Conservation (phyloP, 805 yeast genomes). For the Hanseniaspora occidentalis region DNA sequence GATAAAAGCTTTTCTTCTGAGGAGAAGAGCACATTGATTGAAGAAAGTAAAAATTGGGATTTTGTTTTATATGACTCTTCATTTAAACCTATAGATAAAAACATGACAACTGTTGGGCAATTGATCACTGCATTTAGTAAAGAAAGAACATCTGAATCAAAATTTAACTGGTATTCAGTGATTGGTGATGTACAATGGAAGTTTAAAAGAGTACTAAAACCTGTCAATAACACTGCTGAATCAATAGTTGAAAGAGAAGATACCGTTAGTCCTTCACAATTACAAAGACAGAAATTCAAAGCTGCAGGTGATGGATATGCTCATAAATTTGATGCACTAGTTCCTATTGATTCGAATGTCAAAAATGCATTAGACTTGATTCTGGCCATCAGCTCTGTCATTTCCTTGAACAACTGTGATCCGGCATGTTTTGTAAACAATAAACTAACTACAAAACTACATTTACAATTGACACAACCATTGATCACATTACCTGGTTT, state of each 20-base stretch:
- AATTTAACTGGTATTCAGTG: neutral
- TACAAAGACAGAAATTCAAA: neutral
- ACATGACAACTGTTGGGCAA: neutral
- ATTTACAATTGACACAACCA: constrained; percentile 82
- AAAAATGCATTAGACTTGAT: constrained; percentile 2
- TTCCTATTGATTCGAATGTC: neutral
- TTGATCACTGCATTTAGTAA: neutral
- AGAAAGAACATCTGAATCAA: neutral
- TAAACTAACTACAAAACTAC: constrained; percentile 74
- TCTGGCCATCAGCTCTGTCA: constrained; percentile 27
- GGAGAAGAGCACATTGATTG: neutral
- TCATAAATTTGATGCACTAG: neutral
- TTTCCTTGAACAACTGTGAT: constrained; percentile 27
- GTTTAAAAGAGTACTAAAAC: neutral
- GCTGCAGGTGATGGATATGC: neutral
- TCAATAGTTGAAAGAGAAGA: no score
- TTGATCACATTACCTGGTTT: constrained; percentile 76
- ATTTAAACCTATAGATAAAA: neutral
- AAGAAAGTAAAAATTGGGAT: neutral
- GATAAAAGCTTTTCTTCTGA: neutral
- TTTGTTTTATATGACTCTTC: neutral
- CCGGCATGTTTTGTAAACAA: constrained; percentile 48
- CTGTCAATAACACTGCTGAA: no score
- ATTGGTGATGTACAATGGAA: neutral
- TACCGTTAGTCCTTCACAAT: no score